A percentile compares a stretch with the other conserved stretches of the same genome.
phyloP scores from a whole-genome alignment of 352 stramenopile species.

The Thraustotheca clavata region DNA sequence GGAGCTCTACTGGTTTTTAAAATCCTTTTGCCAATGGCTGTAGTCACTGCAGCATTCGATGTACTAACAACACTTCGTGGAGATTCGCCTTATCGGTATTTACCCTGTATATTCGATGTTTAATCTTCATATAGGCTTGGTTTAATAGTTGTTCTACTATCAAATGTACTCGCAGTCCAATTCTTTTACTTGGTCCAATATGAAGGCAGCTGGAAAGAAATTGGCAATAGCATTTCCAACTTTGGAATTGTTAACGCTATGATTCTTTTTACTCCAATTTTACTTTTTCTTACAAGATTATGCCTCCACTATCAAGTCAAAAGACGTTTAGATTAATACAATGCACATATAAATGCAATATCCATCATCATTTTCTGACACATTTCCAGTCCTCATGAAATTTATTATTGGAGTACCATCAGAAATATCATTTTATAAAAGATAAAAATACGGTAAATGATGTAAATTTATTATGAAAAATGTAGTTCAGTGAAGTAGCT shows the following conservation, averaged over 20 bases:
- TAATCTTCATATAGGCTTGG: conserved; percentile 28
- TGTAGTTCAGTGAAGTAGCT: neutral
- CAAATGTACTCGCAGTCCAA: conserved; percentile 66
- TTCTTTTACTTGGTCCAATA: conserved; percentile 79
- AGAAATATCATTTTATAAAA: neutral
- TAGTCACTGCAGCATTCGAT: conserved; percentile 61
- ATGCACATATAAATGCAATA: neutral
- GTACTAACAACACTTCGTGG: conserved; percentile 36
- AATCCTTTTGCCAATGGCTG: conserved; percentile 70
- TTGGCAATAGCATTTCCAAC: conserved; percentile 82
- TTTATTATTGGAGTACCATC: neutral
- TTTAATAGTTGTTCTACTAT: conserved; percentile 70
- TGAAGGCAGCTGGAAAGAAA: conserved; percentile 83
- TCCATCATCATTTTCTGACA: neutral
- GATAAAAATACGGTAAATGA: neutral
- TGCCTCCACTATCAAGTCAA: neutral
- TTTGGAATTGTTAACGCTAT: conserved; percentile 79
- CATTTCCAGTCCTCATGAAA: neutral
- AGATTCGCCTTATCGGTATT: conserved; percentile 22
- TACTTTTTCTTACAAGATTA: conserved; percentile 42
- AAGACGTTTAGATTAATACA: neutral
- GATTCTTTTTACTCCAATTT: conserved; percentile 70
- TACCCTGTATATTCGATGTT: conserved; percentile 28
- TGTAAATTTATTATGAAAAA: neutral
- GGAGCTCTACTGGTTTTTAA: conserved; percentile 64